Evolutionary conservation across 2,329 filamentous ascomycete species (phyloP).

Genomic region (Aspergillus quadricinctus): DNA sequence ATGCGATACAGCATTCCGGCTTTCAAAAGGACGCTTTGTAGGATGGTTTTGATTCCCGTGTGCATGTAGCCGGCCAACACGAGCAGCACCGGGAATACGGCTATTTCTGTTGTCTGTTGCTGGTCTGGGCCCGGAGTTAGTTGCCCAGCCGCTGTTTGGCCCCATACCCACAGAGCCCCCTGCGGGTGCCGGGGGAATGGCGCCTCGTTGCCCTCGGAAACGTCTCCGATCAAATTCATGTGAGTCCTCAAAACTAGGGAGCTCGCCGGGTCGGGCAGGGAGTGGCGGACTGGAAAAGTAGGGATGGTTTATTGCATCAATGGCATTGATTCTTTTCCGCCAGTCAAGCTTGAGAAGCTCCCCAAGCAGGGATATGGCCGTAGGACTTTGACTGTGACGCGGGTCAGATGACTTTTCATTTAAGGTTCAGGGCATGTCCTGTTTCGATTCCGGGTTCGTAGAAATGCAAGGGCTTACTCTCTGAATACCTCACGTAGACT

Average conservation of each 20-base stretch:
- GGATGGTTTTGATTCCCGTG: constrained; percentile 18
- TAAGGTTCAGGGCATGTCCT: background rate
- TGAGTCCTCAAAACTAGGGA: constrained; percentile 90
- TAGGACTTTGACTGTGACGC: constrained; percentile 54
- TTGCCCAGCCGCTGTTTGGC: constrained; percentile 52
- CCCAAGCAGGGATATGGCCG: constrained; percentile 72
- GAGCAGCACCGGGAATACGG: constrained; percentile 33
- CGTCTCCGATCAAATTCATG: constrained; percentile 94
- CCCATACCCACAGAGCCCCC: constrained; percentile 82
- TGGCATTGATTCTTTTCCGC: constrained; percentile 82
- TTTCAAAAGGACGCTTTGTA: constrained; percentile 25
- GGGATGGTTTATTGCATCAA: constrained; percentile 85
- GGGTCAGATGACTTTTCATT: constrained; percentile 9
- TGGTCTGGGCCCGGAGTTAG: constrained; percentile 28
- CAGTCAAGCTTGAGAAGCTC: constrained; percentile 87
- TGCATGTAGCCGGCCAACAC: constrained; percentile 25
- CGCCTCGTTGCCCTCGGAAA: constrained; percentile 79
- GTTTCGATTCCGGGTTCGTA: background rate
- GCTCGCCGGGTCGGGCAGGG: constrained; percentile 75
- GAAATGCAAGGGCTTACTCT: constrained; percentile 48
- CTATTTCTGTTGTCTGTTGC: constrained; percentile 28
- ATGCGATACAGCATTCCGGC: constrained; percentile 16
- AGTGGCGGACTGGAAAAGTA: constrained; percentile 80
- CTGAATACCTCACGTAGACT: constrained; percentile 71
- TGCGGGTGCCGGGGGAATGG: constrained; percentile 82